A percentile compares a stretch with the other conserved stretches of the same genome.
Conservation (phyloP, 2,329 filamentous ascomycete species). For the Macrophomina phaseolina region DNA sequence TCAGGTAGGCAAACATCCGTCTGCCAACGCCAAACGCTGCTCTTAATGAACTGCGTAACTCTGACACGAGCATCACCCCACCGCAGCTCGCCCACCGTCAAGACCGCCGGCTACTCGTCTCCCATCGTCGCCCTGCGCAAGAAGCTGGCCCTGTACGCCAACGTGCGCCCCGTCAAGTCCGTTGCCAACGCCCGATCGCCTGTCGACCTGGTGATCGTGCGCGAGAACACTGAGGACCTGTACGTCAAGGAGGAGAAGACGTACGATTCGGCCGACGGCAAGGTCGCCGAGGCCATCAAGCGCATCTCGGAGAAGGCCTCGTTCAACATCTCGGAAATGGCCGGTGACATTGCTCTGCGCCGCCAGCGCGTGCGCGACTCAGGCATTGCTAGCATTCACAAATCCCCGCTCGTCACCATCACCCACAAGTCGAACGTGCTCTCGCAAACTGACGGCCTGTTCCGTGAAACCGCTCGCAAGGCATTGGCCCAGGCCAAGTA, state of each 20-base stretch:
- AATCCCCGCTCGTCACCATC: conserved; percentile 81
- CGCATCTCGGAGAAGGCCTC: conserved; percentile 88
- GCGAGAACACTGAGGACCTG: conserved; percentile 98
- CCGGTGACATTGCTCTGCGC: conserved; percentile 89
- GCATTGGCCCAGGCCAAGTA: conserved; percentile 73
- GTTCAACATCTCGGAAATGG: conserved; percentile 87
- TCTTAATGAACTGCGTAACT: not conserved
- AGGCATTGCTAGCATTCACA: conserved; percentile 66
- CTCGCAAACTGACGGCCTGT: conserved; percentile 93
- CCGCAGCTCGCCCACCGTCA: conserved; percentile 77
- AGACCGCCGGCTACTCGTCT: conserved; percentile 93
- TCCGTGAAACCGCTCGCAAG: conserved; percentile 78
- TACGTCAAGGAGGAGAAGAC: conserved; percentile 98
- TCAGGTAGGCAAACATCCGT: conserved; percentile 59
- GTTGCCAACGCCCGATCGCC: conserved; percentile 67
- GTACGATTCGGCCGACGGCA: conserved; percentile 71
- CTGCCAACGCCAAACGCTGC: not conserved
- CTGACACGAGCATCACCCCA: conserved; percentile 9
- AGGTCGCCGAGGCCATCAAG: conserved; percentile 97
- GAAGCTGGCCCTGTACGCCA: conserved; percentile 92
- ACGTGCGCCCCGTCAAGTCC: conserved; percentile 94
- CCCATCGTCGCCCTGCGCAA: conserved; percentile 97
- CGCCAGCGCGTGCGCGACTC: conserved; percentile 78
- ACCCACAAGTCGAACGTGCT: conserved; percentile 99
- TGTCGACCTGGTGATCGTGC: conserved; percentile 96